Evolutionary conservation across 768 basidiomycete genomes (phyloP), one percentile per base, ranked within the genome.

Genomic region (Podaxis sp.): DNA sequence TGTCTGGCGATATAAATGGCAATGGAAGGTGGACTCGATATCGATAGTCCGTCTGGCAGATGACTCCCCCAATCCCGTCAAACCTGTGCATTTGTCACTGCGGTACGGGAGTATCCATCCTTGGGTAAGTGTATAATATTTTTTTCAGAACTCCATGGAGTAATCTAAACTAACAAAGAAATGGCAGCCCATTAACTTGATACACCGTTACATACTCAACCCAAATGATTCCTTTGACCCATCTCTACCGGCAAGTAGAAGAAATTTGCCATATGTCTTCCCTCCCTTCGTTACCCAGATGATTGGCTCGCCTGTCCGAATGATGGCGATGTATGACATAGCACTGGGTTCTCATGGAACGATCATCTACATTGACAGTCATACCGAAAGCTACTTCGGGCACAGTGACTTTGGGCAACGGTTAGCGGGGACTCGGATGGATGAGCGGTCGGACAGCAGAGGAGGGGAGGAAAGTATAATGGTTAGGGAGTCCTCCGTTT

Each of bases 361-460:
- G 4, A 82, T 81, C 4, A 63, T 90, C 14, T 90, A 87, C 84
- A 72, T 88, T 36, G 89, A 90, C 64, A 83, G 76, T 51, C 82
- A 87, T 52, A 81, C 82, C 0, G 83, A 85, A 61, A 79, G 77
- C 37, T 77, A 79, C 67, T 72, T 74, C 61, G 72, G 72, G 1
- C 75, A 74, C 28, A 73, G 72, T 38, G 78, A 82, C 53, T 74
- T 69, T 6, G 86, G 87, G 0, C 88, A 90, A 68, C 77, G 88
- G 50, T 67, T 89, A 21, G 87, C 84, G 0, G 84, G 82, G n/a
- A 69, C 10, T 61, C 52, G 32, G 14, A 28, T 44, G 25, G 47
- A 58, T 28, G 50, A 59, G 28, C 67, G 67, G 10, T 48, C 65
- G 6, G 66, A 67, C 28, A 70, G 65, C 37, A 68, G 69, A 58